phyloP scores from a whole-genome alignment of 306 rosid species.

The Prunus persica region DNA sequence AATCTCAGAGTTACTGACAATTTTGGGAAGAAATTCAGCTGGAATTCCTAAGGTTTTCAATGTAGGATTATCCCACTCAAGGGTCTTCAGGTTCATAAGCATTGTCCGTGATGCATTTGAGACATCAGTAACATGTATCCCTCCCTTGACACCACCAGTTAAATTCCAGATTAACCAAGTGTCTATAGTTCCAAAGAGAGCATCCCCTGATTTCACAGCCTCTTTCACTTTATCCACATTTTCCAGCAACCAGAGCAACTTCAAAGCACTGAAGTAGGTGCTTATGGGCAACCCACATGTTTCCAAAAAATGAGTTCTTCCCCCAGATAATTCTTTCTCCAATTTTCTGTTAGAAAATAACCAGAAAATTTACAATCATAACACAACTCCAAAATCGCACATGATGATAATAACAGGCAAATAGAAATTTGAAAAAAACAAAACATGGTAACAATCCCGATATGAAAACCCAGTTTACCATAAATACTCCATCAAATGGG shows the following conservation, averaged over 20 bases:
- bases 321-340: slow-evolving; percentile 77
- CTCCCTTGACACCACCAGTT: slow-evolving; percentile 70
- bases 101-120: slow-evolving; percentile 87
- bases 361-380: not conserved
- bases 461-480: not conserved
- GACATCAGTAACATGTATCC: slow-evolving; percentile 79
- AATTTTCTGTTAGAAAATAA: slow-evolving; percentile 46
- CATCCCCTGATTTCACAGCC: slow-evolving; percentile 63
- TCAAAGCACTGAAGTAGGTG: slow-evolving; percentile 81
- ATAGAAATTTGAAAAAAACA: not conserved
- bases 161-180: slow-evolving; percentile 92
- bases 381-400: not conserved
- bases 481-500: not conserved
- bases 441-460: not conserved
- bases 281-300: slow-evolving; percentile 86
- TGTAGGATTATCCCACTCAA: slow-evolving; percentile 65
- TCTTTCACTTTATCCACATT: slow-evolving; percentile 60
- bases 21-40: slow-evolving; percentile 62
- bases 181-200: slow-evolving; percentile 82
- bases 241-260: slow-evolving; percentile 81
- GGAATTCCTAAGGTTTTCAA: slow-evolving; percentile 58
- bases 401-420: not conserved
- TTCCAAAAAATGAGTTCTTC: slow-evolving; percentile 68
- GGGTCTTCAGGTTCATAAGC: slow-evolving; percentile 86
- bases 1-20: slow-evolving; percentile 71